Evolutionary conservation across 352 stramenopile genomes (phyloP).

Genomic region (Globisporangium canariense): DNA sequence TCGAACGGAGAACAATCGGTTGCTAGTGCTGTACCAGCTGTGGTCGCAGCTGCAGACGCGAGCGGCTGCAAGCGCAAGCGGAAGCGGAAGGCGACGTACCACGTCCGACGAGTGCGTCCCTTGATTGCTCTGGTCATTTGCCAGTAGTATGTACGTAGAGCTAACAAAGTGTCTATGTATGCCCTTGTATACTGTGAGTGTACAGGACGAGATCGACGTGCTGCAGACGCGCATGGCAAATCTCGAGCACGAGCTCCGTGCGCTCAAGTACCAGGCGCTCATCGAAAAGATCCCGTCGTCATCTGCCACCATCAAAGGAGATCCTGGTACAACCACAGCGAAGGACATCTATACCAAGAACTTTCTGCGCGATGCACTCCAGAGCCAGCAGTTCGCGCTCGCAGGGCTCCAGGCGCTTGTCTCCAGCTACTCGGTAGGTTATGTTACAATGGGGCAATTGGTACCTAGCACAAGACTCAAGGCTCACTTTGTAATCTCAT

Average conservation of each 20-base stretch:
- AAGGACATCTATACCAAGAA: slow-evolving; percentile 6
- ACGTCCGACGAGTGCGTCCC: slow-evolving; percentile 9
- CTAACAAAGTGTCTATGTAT: neutral
- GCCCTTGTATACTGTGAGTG: neutral
- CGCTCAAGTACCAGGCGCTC: slow-evolving; percentile 15
- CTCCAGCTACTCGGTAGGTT: slow-evolving; percentile 10
- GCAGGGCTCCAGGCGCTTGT: slow-evolving; percentile 10
- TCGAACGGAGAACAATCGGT: neutral
- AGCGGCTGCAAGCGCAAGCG: neutral
- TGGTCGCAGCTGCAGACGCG: no score
- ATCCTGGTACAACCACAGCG: neutral
- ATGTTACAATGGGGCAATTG: neutral
- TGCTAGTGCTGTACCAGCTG: neutral
- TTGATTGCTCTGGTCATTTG: neutral
- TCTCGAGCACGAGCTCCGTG: slow-evolving; percentile 12
- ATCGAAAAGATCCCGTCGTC: neutral
- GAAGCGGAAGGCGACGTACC: slow-evolving; percentile 11
- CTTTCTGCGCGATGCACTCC: slow-evolving; percentile 9
- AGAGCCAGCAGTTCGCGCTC: slow-evolving; percentile 13
- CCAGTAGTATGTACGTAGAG: no score
- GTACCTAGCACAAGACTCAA: neutral
- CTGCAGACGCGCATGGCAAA: slow-evolving; percentile 7
- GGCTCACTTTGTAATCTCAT: neutral
- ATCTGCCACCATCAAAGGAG: neutral
- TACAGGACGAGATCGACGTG: slow-evolving; percentile 13